Evolutionary conservation across 2,329 filamentous ascomycete species (phyloP).

Genomic region (Rasamsonia emersonii): DNA sequence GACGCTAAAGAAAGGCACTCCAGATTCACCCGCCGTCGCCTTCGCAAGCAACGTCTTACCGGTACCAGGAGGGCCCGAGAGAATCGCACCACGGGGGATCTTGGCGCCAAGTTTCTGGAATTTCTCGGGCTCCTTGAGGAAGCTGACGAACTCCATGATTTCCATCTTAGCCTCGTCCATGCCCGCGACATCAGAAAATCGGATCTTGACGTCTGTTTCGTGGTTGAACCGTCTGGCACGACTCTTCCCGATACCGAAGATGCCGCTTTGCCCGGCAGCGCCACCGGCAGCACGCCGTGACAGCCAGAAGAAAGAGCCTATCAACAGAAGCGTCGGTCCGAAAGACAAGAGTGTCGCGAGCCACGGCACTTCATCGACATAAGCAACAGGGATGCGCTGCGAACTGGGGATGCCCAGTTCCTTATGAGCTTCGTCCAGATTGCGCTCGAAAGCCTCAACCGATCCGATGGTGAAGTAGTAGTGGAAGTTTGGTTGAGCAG

Average conservation of each 20-base stretch:
- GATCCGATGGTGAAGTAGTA: slow-evolving; percentile 97
- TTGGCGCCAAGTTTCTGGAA: slow-evolving; percentile 95
- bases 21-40: slow-evolving; percentile 92
- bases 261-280: slow-evolving; percentile 59
- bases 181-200: slow-evolving; percentile 92
- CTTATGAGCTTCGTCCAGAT: slow-evolving; percentile 77
- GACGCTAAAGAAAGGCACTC: slow-evolving; percentile 95
- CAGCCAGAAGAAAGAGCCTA: slow-evolving; percentile 73
- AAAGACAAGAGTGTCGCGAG: slow-evolving; percentile 69
- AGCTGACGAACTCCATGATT: slow-evolving; percentile 99
- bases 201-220: slow-evolving; percentile 91
- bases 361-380: slow-evolving; percentile 66
- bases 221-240: slow-evolving; percentile 96
- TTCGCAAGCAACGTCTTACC: slow-evolving; percentile 97
- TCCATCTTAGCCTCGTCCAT: slow-evolving; percentile 98
- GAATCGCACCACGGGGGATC: slow-evolving; percentile 91
- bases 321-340: slow-evolving; percentile 76
- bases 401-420: slow-evolving; percentile 75
- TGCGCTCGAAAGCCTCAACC: slow-evolving; percentile 82
- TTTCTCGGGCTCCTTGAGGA: slow-evolving; percentile 84
- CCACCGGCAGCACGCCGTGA: slow-evolving; percentile 65
- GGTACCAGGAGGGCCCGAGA: slow-evolving; percentile 95
- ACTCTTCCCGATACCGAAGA: slow-evolving; percentile 95
- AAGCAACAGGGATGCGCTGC: slow-evolving; percentile 91
- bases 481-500: slow-evolving; percentile 59